Base-by-base conservation (phyloP, 495 filamentous ascomycete species). In the Podospora conica region DNA sequence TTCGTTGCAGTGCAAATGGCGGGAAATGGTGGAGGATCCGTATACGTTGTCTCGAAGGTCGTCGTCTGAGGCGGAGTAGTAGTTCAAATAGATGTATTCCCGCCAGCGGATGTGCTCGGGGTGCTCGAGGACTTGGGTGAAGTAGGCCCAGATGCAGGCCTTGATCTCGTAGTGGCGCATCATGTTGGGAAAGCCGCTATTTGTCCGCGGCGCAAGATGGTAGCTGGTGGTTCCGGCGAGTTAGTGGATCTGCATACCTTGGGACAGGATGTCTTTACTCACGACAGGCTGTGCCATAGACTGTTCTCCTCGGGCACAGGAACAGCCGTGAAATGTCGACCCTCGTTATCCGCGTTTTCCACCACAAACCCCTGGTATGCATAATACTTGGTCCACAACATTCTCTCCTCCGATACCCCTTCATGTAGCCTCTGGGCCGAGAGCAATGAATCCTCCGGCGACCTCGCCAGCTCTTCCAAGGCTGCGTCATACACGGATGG, bases 401-500 rank as follows among this genome's bases (percentile, higher is more conserved):
- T 29, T 10, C 28, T 9, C 28, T 29, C 28, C 9, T 29, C 53
- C 20, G 9, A 23, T 7, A 1, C 9, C 15, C 20, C 53, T 2
- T 55, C n/a, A 21, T 20, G 4, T 2, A 4, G 18, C 18, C 8
- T 1, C 15, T 23, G 1, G 53, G 21, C 5, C 53, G 4, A 22
- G 12, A 54, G 18, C 53, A 54, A 12, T 12, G 53, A 20, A 1
- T 54, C 18, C 53, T 20, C 20, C 22, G 22, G 9, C 22, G 53
- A 9, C n/a, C 20, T 15, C n/a, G 20, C 53, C n/a, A 55, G 20
- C 53, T 54, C 18, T 81, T 60, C 70, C 64, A 57, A 73, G 75
- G 67, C 20, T 7, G 59, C 9, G 11, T 29, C 11, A 9, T 10
- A 9, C 28, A 29, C 11, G 28, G 28, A 29, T 29, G 28, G 28